Evolutionary conservation across 805 yeast genomes (phyloP).

Genomic region (Cyberlindnera misumaiensis): DNA sequence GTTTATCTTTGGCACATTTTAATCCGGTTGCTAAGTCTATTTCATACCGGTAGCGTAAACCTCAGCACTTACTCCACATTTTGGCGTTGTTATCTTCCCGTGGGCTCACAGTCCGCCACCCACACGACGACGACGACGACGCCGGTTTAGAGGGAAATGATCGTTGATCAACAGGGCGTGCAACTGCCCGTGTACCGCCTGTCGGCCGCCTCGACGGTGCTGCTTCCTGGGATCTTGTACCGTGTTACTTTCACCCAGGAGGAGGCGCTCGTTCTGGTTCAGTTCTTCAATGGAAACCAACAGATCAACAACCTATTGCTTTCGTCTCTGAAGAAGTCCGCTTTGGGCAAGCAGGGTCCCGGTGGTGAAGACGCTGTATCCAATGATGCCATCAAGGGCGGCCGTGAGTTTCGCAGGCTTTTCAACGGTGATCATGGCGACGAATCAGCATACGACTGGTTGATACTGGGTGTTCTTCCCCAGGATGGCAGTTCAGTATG

Average conservation of each 20-base stretch:
- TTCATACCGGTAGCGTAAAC: too few relatives aligned
- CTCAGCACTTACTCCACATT: too few relatives aligned
- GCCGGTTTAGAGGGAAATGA: too few relatives aligned
- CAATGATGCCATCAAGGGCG: constrained; percentile 11
- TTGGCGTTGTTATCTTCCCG: too few relatives aligned
- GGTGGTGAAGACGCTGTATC: constrained; percentile 2
- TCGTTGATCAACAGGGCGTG: background rate
- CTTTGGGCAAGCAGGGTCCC: background rate
- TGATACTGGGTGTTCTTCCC: constrained; percentile 20
- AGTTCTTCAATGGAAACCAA: constrained; percentile 28
- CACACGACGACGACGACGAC: too few relatives aligned
- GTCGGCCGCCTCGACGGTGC: constrained; percentile 28
- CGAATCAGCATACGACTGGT: constrained; percentile 21
- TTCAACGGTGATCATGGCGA: constrained; percentile 17
- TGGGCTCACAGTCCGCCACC: too few relatives aligned
- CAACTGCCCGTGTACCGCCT: constrained; percentile 19
- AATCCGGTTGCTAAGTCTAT: too few relatives aligned
- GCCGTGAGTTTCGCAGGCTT: constrained; percentile 15
- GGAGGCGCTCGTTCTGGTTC: constrained; percentile 41
- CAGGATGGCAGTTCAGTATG: constrained; percentile 22
- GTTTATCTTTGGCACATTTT: too few relatives aligned
- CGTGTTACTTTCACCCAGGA: constrained; percentile 44
- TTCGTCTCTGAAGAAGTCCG: constrained; percentile 3
- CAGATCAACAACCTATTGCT: constrained; percentile 18
- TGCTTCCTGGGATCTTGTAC: constrained; percentile 58